Percentiles rank a stretch among this genome's conserved stretches.
phyloP scores from a whole-genome alignment of 768 basidiomycete genomes.

The Psilocybe tampanensis region DNA sequence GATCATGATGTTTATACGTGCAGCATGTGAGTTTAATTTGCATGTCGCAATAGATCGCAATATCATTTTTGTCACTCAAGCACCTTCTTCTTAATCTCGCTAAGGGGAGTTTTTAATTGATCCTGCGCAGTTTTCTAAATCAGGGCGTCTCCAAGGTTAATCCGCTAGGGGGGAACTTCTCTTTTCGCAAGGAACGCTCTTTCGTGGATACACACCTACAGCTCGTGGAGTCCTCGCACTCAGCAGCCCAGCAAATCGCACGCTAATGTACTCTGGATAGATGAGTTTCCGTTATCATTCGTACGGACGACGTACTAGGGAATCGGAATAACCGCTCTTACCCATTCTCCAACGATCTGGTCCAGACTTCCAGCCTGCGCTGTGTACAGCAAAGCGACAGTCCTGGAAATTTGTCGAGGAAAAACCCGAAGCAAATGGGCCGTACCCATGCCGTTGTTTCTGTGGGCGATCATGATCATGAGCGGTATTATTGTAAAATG shows the following conservation, averaged over 20 bases:
- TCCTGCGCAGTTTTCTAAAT: conserved; percentile 1
- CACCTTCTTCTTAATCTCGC: neutral
- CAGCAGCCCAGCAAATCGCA: neutral
- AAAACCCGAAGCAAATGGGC: too few relatives aligned
- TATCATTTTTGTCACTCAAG: neutral
- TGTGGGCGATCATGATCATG: too few relatives aligned
- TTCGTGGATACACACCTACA: neutral
- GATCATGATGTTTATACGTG: too few relatives aligned
- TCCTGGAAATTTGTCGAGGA: neutral
- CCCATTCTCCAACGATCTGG: too few relatives aligned
- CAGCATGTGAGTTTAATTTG: neutral
- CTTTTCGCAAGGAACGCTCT: neutral
- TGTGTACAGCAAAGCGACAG: neutral
- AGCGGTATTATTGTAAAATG: too few relatives aligned
- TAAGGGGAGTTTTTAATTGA: neutral
- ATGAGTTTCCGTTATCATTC: too few relatives aligned
- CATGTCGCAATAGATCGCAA: too few relatives aligned
- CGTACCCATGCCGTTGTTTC: too few relatives aligned
- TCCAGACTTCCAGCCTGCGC: neutral
- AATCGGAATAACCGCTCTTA: too few relatives aligned
- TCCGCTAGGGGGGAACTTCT: neutral
- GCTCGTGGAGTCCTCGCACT: neutral
- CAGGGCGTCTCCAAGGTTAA: neutral
- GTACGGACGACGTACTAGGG: too few relatives aligned
- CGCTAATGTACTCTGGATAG: too few relatives aligned